Base-by-base conservation (phyloP, 257 asterid species). In the Perilla frutescens region DNA sequence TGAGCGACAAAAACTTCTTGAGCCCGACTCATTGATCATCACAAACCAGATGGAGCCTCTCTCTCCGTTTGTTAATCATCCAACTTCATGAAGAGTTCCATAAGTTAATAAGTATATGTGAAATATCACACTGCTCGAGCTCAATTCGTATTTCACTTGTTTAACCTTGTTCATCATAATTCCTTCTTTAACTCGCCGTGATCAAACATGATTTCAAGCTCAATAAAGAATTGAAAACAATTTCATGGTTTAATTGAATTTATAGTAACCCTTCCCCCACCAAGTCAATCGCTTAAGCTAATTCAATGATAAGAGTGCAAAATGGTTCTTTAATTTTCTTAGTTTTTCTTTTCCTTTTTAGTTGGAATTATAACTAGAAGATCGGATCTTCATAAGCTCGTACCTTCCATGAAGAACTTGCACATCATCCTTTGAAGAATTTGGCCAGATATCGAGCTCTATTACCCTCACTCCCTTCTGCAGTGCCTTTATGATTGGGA, bases 391-490 rank as follows among this genome's bases (percentile, higher is more conserved):
- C 60, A 74, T 8, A 51, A 72, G 56, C 8, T 44, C n/a, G 14
- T 37, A 91, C 97, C 96, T 81, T 83, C 97, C 97, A 66, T 89
- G 97, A 77, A 86, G 91, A 79, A 91, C 97, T 14, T 79, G 84
- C 62, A 91, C 90, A 63, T 83, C 91, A 72, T 91, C 91, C 83
- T 86, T 89, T 7, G 89, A 73, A 41, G 96, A 88, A 67, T 89
- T 91, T 1, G 97, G 95, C 97, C 97, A 91, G 66, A 88, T 76
- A 80, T 91, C 96, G 12, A 91, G 92, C 75, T 91, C 97, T 44
- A 91, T 88, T 0, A 87, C 97, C 77, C 95, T 84, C 56, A 91
- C 97, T 68, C 97, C 97, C 68, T 87, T 91, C 74, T 88, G 77
- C 70, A 91, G 78, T 20, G 97, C 95, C 83, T 85, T 86, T 71